Evolutionary conservation across 2,329 filamentous ascomycete genomes (phyloP), one percentile per base, ranked within the genome.

Genomic region (Setomelanomma holmii): DNA sequence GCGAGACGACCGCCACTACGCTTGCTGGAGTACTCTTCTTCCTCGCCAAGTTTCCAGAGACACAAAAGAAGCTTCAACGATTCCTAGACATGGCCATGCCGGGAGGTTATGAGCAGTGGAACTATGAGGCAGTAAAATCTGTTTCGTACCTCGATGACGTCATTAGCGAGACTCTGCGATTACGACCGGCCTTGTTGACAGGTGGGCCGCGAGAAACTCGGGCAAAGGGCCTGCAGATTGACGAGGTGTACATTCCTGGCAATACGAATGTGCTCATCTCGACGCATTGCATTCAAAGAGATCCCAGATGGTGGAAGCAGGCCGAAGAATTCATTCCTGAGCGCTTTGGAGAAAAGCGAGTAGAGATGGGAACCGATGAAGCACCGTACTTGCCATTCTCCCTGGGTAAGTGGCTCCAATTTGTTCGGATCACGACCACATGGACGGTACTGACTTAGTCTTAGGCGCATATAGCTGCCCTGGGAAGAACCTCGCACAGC

Each of bases 141-240:
- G 52, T 75, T 16, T 47, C 55, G 5, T 73, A 69, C 45, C 20
- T 76, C 1, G 70, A 75, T 50, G 65, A 73, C 45, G 45, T 66
- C 17, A 60, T 71, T 46, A 70, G 56, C 36, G 75, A 78, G 49
- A 72, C 70, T 0, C 63, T 76, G 40, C 64, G 78, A 0, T 54
- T 80, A 8, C 72, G 76, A n/a, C 75, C 77, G 0, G 66, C 75
- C 0, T 48, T 77, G 0, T 58, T 74, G 2, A 66, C 65, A n/a
- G 75, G 73, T 4, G 63, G 65, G 5, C 66, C 66, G 4, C 73
- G 78, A 2, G 59, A 71, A 5, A 79, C 78, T 1, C 78, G 78
- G 6, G 49, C 64, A 1, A 45, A 69, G 27, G 74, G 74, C 4
- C 36, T 76, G 0, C 57, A 75, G 35, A 56, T 60, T 17, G 58